Percentiles rank a stretch among this genome's conserved stretches.
phyloP scores from a whole-genome alignment of 176 grass and related monocot genomes.

The Miscanthus lutarioriparius region DNA sequence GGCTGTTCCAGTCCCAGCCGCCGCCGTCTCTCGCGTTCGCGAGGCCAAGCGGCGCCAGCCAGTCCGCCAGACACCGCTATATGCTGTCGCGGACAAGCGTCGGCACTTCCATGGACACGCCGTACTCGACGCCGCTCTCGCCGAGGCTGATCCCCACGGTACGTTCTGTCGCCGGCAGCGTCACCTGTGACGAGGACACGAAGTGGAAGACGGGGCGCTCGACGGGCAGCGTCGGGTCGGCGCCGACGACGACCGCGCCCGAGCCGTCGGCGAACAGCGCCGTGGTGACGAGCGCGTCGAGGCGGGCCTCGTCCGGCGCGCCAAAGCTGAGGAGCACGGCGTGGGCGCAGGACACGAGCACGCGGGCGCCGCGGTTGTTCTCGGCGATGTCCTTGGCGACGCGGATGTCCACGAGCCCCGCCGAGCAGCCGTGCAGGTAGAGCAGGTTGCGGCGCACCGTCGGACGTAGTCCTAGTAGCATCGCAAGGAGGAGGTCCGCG shows the following conservation, averaged over 20 bases:
- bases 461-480: slow-evolving; percentile 38
- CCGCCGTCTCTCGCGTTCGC: not conserved
- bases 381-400: slow-evolving; percentile 57
- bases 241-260: slow-evolving; percentile 47
- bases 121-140: slow-evolving; percentile 32
- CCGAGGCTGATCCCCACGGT: not conserved
- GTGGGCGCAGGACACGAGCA: slow-evolving; percentile 47
- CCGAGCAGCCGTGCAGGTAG: slow-evolving; percentile 36
- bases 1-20: slow-evolving; percentile 31
- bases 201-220: slow-evolving; percentile 52
- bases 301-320: slow-evolving; percentile 21
- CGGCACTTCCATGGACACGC: slow-evolving; percentile 38
- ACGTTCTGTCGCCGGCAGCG: slow-evolving; percentile 23
- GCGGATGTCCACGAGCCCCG: slow-evolving; percentile 30
- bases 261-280: slow-evolving; percentile 49
- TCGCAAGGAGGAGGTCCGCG: slow-evolving; percentile 32
- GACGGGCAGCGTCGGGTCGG: slow-evolving; percentile 19
- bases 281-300: slow-evolving; percentile 36
- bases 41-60: slow-evolving; percentile 32
- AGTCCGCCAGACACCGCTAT: slow-evolving; percentile 41
- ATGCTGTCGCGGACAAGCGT: slow-evolving; percentile 34
- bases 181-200: slow-evolving; percentile 25
- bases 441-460: slow-evolving; percentile 31
- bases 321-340: slow-evolving; percentile 27
- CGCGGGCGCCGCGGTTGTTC: slow-evolving; percentile 48